Percentiles rank a stretch among this genome's conserved stretches.
Conservation (phyloP, 202 grass and related monocot species). For the Eragrostis tef region DNA sequence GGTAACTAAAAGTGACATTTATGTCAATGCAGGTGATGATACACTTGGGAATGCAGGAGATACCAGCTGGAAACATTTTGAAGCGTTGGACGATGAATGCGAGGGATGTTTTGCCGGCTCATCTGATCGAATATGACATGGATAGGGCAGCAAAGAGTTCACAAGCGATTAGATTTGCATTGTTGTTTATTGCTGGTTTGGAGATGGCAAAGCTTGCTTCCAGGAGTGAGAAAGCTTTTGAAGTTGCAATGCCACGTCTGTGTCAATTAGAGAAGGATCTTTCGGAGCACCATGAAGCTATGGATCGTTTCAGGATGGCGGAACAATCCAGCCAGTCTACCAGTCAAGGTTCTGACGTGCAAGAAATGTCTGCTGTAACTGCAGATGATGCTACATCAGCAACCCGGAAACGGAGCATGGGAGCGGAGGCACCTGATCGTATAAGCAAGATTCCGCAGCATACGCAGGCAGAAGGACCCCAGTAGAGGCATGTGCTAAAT, state of each 20-base stretch:
- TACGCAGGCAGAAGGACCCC: too few relatives aligned
- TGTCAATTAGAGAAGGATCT: background rate
- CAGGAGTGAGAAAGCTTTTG: background rate
- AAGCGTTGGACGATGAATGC: slow-evolving; percentile 24
- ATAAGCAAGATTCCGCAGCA: background rate
- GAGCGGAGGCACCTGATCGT: background rate
- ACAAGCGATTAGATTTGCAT: background rate
- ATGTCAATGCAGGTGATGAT: slow-evolving; percentile 32
- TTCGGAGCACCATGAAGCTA: background rate
- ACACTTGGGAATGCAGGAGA: slow-evolving; percentile 34
- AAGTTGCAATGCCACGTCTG: background rate
- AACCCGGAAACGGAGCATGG: too few relatives aligned
- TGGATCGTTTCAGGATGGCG: background rate
- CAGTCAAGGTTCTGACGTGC: background rate
- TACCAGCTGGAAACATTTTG: slow-evolving; percentile 24
- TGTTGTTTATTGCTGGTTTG: background rate
- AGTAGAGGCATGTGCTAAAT: too few relatives aligned
- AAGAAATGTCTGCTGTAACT: slow-evolving; percentile 10
- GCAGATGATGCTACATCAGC: slow-evolving; percentile 1
- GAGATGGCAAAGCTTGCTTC: background rate
- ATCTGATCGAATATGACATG: background rate
- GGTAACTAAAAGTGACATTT: background rate
- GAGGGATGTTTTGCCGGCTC: background rate
- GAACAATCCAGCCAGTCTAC: background rate
- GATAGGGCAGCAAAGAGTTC: background rate